These are phyloP conservation scores for Arxiozyma slooffiae DNA, from an alignment of 1,139 yeast species.

Conservation along the genomic window DNA sequence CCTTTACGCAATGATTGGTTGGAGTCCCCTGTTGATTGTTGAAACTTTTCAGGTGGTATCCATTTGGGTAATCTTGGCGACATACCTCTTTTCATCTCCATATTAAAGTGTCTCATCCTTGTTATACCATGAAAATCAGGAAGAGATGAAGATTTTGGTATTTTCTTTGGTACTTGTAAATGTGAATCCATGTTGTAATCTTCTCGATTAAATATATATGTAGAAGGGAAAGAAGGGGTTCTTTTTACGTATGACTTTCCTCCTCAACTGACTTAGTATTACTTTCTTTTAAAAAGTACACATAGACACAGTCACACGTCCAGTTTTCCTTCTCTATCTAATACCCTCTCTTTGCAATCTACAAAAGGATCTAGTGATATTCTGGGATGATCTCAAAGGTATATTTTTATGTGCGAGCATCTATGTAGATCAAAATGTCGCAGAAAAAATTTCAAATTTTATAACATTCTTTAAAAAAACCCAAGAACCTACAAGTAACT, in stretches of 20 bases:
- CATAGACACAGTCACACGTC: background rate
- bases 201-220: background rate
- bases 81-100: background rate
- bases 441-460: background rate
- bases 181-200: background rate
- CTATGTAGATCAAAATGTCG: background rate
- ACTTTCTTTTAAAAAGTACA: background rate
- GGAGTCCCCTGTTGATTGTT: background rate
- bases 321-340: background rate
- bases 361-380: background rate
- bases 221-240: no score
- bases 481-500: background rate
- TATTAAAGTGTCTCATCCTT: background rate
- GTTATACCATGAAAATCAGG: conserved; percentile 21
- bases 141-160: conserved; percentile 24
- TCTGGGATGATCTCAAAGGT: no score
- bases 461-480: background rate
- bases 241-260: background rate
- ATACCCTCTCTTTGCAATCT: no score
- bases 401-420: background rate
- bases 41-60: background rate
- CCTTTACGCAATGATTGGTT: no score
- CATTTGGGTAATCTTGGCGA: conserved; percentile 1
- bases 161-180: background rate
- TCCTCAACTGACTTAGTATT: background rate